Conservation (phyloP, 1,284 basidiomycete species). For the Erythrobasidium hasegawianum region DNA sequence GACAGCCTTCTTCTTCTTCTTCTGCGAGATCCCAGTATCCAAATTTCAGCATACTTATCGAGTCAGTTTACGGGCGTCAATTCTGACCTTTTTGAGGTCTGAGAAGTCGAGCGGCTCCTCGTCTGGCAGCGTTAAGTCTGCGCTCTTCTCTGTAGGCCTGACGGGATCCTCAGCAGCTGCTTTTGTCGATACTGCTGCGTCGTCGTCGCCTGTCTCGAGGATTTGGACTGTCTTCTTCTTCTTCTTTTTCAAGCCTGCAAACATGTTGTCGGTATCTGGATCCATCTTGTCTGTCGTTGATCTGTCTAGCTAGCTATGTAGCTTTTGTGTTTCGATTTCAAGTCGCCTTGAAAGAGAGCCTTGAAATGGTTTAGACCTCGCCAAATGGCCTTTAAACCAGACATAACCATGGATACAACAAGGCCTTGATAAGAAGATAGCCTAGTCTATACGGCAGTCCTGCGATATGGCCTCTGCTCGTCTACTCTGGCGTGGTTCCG, state of each 20-base stretch:
- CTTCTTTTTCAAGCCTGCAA: conserved; percentile 56
- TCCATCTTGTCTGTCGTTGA: conserved; percentile 30
- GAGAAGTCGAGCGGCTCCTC: conserved; percentile 60
- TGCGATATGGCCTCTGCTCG: conserved; percentile 4
- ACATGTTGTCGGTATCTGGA: conserved; percentile 48
- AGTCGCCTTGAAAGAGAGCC: too few species aligned
- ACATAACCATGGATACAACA: not conserved
- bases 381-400: too few species aligned
- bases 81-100: conserved; percentile 67
- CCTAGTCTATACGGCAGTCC: not conserved
- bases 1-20: conserved; percentile 70
- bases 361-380: too few species aligned
- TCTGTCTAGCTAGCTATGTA: not conserved
- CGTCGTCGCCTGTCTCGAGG: conserved; percentile 53
- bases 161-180: conserved; percentile 26
- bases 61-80: not conserved
- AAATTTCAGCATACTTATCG: too few species aligned
- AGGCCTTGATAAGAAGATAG: not conserved
- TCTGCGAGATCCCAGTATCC: too few species aligned
- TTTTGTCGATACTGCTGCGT: conserved; percentile 15
- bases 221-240: conserved; percentile 50
- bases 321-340: not conserved
- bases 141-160: conserved; percentile 22
- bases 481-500: conserved; percentile 31
- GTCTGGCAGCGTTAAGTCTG: conserved; percentile 31